Evolutionary conservation across 805 yeast genomes (phyloP), one percentile per base, ranked within the genome.

Genomic region (Nakazawaea anatomiae): DNA sequence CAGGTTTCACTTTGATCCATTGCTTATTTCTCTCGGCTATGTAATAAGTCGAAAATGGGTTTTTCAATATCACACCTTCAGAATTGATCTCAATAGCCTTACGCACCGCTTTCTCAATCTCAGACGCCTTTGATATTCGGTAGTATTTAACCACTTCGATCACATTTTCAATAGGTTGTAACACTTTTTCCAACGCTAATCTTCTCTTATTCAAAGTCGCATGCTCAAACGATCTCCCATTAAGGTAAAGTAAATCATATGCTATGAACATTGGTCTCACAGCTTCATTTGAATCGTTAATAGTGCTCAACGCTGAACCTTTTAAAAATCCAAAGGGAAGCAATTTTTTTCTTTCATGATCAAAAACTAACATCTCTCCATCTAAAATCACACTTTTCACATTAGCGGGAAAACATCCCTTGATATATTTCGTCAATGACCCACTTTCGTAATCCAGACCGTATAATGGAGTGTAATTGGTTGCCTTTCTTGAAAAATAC

Each of bases 1-100:
- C 97, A 0, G 98, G 98, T 63, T 92, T 92, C 2, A 92, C 78
- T 60, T 92, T 92, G 12, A 89, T 71, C 96, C 97, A 92, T n/a
- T 74, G 67, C 14, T 76, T 77, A 42, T 75, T 73, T 46, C 89
- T 69, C 35, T 75, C 76, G n/a, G 81, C 88, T 12, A 87, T 73
- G 3, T 67, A 62, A 62, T 92, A 92, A 12, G 63, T 67, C 2
- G 86, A 74, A 10, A 69, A 64, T 1, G 82, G 77, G 55, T 82
- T 76, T 61, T 92, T 92, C 39, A 92, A 66, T 50, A 92, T 79
- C 7, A 92, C 69, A 0, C 99, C 99, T 64, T 92, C 99, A 25
- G 89, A 77, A 46, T 85, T 76, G 39, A 70, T 70, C 3, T 72
- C 72, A 2, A 91, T 79, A 1, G 87, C 88, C 34, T 70, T 64